Evolutionary conservation across 116 monocot species (phyloP).

Genomic region (Zostera marina): DNA sequence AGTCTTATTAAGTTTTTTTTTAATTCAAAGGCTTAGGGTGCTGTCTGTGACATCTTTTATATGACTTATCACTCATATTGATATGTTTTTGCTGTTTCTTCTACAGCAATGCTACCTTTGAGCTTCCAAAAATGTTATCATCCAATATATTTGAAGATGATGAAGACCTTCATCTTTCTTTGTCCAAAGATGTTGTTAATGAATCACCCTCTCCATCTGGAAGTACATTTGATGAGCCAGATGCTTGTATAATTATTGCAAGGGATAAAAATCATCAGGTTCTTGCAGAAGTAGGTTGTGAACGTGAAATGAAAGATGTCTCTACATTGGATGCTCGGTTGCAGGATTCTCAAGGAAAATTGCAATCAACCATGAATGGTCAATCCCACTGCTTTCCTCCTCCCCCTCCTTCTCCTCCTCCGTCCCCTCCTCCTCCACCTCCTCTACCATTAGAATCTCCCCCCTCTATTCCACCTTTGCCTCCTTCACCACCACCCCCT

Average conservation of each 20-base stretch:
- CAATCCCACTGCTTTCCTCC: conserved; percentile 25
- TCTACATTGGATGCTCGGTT: conserved; percentile 10
- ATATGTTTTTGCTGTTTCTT: neutral
- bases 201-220: conserved; percentile 18
- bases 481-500: conserved; percentile 21
- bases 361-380: conserved; percentile 10
- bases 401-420: conserved; percentile 43
- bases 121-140: conserved; percentile 36
- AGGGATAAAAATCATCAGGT: conserved; percentile 18
- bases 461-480: conserved; percentile 21
- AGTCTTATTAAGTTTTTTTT: too few relatives aligned
- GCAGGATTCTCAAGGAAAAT: conserved; percentile 5
- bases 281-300: conserved; percentile 41
- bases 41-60: too few relatives aligned
- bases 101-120: conserved; percentile 50
- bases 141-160: conserved; percentile 53
- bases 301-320: conserved; percentile 61
- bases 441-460: conserved; percentile 22
- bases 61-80: neutral
- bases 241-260: conserved; percentile 13
- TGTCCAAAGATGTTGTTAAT: conserved; percentile 14
- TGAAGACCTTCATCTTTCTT: conserved; percentile 29
- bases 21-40: too few relatives aligned
- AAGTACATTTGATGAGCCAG: conserved; percentile 23
- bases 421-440: conserved; percentile 25